Percentiles rank a stretch among this genome's conserved stretches.
Evolutionary conservation across 2,329 filamentous ascomycete genomes (phyloP).

Genomic region (Lachnellula willkommii): DNA sequence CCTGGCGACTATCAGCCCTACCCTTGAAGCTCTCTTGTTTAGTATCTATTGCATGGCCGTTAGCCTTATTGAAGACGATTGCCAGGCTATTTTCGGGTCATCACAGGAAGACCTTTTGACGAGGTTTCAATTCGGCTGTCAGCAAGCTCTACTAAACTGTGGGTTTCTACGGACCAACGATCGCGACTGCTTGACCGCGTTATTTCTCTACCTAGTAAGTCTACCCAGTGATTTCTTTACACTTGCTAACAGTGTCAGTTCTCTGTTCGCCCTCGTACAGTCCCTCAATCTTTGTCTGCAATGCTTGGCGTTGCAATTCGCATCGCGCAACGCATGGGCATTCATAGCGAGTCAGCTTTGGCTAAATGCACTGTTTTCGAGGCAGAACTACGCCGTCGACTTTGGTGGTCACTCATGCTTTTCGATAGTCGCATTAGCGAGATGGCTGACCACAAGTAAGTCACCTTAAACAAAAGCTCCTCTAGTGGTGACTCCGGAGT

Average conservation of each 20-base stretch:
- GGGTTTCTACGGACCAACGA: constrained; percentile 38
- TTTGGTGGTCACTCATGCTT: constrained; percentile 68
- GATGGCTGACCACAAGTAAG: constrained; percentile 43
- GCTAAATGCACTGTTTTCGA: constrained; percentile 48
- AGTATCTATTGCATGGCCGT: constrained; percentile 60
- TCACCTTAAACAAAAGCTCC: too few relatives aligned
- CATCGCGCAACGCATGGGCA: constrained; percentile 61
- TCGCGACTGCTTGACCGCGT: constrained; percentile 44
- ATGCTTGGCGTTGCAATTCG: constrained; percentile 62
- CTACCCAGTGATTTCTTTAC: background rate
- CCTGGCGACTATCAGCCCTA: constrained; percentile 49
- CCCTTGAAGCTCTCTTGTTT: constrained; percentile 57
- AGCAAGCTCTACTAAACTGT: constrained; percentile 42
- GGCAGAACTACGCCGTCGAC: constrained; percentile 62
- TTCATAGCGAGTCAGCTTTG: constrained; percentile 58
- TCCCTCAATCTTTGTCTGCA: constrained; percentile 55
- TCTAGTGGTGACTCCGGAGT: too few relatives aligned
- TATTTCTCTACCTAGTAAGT: constrained; percentile 49
- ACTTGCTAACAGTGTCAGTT: constrained; percentile 20
- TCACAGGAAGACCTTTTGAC: constrained; percentile 35
- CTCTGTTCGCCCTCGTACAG: constrained; percentile 36
- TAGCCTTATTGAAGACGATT: constrained; percentile 52
- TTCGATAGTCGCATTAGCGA: constrained; percentile 67
- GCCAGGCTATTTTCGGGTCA: constrained; percentile 35
- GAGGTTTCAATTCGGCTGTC: constrained; percentile 40